Evolutionary conservation across 2,329 filamentous ascomycete genomes (phyloP), one percentile per base, ranked within the genome.

Genomic region (Pseudocercospora crystallina): DNA sequence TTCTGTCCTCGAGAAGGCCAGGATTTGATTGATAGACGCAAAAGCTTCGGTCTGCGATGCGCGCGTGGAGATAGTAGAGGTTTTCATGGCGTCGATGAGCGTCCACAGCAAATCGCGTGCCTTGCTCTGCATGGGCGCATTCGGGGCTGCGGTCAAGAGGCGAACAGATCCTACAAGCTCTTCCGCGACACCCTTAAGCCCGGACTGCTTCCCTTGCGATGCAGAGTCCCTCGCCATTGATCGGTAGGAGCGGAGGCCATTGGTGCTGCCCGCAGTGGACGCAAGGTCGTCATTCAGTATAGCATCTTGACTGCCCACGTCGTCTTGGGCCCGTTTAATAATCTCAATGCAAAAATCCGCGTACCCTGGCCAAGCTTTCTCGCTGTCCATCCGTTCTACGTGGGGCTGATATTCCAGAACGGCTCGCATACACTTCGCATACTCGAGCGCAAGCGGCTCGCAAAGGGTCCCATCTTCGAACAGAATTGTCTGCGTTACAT

Each of bases 361-460:
- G 43, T 86, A 81, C 8, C 73, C 71, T 41, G 82, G 73, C 90
- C 91, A 96, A 14, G 74, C 75, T 9, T 39, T 43, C 42, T 13
- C 33, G 13, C 33, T 26, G 38, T 43, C 31, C 43, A 58, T 46
- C 34, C 48, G 49, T 69, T 97, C 95, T 26, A 87, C 83, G 67
- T 95, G 90, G 13, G 89, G 80, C 39, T 83, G 82, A 61, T 87
- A 82, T 36, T 83, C 81, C 13, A 97, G 78, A 2, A 96, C 71
- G 26, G 80, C 77, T 4, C 80, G 76, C 58, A 99, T 73, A 14
- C 84, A 81, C 72, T 89, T 95, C 59, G 89, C 79, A 66, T 96
- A 95, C 64, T 94, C 84, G 42, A 84, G 78, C 17, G 84, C 73
- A 5, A 99, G 76, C 10, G 87, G 85, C 50, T 84, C 78, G 57